phyloP scores from a whole-genome alignment of 371 early-diverging fungal species.

The Mucor mucedo region DNA sequence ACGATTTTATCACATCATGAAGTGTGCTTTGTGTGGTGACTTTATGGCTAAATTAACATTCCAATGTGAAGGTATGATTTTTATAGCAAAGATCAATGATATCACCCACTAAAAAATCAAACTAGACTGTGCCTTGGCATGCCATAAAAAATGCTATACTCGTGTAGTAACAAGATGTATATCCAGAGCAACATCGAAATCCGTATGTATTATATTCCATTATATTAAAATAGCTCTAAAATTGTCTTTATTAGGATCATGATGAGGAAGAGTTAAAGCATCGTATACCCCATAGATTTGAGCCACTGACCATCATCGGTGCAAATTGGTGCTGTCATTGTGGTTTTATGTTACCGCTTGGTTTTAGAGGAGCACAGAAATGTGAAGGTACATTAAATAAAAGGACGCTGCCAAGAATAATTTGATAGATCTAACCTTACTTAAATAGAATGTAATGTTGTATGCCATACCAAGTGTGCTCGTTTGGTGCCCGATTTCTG shows the following conservation, averaged over 20 bases:
- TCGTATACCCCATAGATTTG: constrained; percentile 92
- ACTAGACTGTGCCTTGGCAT: constrained; percentile 89
- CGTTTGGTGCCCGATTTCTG: constrained; percentile 92
- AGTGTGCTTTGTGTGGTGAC: constrained; percentile 91
- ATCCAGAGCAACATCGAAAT: constrained; percentile 59
- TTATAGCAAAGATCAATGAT: background rate
- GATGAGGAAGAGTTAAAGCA: constrained; percentile 77
- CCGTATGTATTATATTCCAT: constrained; percentile 20
- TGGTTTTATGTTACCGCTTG: constrained; percentile 89
- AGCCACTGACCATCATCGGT: constrained; percentile 70
- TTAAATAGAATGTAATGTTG: constrained; percentile 73
- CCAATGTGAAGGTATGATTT: constrained; percentile 82
- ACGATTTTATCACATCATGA: constrained; percentile 90
- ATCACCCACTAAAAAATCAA: too few relatives aligned
- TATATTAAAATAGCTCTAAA: background rate
- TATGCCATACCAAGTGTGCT: constrained; percentile 88
- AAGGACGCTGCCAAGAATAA: background rate
- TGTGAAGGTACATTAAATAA: constrained; percentile 44
- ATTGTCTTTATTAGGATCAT: constrained; percentile 36
- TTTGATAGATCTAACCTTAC: background rate
- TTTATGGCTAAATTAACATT: constrained; percentile 85
- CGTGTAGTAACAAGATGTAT: constrained; percentile 91
- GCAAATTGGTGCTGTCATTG: constrained; percentile 97
- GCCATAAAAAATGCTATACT: constrained; percentile 89
- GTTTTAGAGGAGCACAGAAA: constrained; percentile 66